Evolutionary conservation across 2,329 filamentous ascomycete genomes (phyloP), one percentile per base, ranked within the genome.

Genomic region (Apiospora aurea): DNA sequence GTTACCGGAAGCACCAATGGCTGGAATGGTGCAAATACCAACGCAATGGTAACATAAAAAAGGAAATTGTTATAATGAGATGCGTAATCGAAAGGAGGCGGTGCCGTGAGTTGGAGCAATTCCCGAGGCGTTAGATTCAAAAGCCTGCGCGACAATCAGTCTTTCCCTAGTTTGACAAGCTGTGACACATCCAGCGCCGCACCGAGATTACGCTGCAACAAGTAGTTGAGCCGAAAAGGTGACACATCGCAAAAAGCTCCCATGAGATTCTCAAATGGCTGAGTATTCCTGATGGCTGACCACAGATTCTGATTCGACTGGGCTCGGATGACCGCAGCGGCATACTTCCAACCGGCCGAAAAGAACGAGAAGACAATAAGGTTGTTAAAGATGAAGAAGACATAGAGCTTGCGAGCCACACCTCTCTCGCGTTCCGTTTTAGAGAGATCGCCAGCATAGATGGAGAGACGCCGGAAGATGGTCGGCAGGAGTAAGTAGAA

Each of bases 381-480:
- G 79, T 98, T 98, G 88, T 99, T 99, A 87, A 99, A 95, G 69
- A 98, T 90, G 82, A 99, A 99, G 85, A 99, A 99, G 24, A 93
- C 89, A 83, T 97, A 99, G 4, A 99, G 88, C 82, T 97, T 97
- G 75, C 90, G 91, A 72, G 96, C 88, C 69, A 98, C 96, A 81
- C 98, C 96, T 44, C 94, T 89, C 80, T 99, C 96, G 70, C 96
- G 91, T 38, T 94, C 94, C 0, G 94, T 97, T 83, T 98, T 99
- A 67, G 94, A 97, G 75, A 93, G 88, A 79, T 98, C 96, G 74
- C 96, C 96, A 5, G 94, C 93, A 75, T 90, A 90, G 73, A 95
- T 92, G 7, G 94, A 93, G 49, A 99, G 87, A 34, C 94, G 92
- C 71, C 96, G 93, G 86, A 99, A 98, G 77, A 97, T 93, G 77